These are phyloP conservation scores for Chamaecyparis obtusa DNA, from an alignment of 75 land plant species.

Conservation along the genomic window DNA sequence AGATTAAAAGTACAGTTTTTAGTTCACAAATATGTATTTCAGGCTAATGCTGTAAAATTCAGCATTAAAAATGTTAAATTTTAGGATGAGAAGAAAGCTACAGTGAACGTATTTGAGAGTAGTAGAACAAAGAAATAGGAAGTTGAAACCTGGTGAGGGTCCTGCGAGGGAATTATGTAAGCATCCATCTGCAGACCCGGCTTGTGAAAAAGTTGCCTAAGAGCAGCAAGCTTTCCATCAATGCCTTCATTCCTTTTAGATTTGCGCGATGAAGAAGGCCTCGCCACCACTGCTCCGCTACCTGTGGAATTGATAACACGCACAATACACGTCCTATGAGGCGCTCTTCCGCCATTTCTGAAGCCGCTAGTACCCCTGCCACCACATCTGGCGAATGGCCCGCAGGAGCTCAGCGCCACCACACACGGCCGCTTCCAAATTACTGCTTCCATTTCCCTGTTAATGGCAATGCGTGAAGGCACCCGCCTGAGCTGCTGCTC, in stretches of 20 bases:
- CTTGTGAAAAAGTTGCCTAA: slow-evolving; percentile 60
- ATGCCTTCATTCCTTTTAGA: background rate
- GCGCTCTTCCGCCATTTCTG: background rate
- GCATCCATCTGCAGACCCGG: slow-evolving; percentile 67
- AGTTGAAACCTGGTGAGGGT: slow-evolving; percentile 84
- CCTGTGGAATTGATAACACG: background rate
- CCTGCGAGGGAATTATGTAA: slow-evolving; percentile 91
- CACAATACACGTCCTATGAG: background rate
- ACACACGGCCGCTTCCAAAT: no score
- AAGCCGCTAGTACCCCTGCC: no score
- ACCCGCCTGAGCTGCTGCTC: no score
- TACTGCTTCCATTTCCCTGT: no score
- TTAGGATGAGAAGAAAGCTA: background rate
- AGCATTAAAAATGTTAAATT: no score
- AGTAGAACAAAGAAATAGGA: background rate
- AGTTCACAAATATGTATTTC: background rate
- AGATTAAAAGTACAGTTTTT: background rate
- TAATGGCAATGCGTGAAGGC: no score
- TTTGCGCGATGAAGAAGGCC: background rate
- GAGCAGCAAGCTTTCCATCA: slow-evolving; percentile 66
- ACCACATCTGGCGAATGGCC: no score
- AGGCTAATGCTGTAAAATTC: background rate
- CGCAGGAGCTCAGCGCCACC: no score
- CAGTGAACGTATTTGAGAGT: background rate
- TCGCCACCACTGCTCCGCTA: background rate